Base-by-base conservation (phyloP, 768 basidiomycete species). In the Suillus occidentalis region DNA sequence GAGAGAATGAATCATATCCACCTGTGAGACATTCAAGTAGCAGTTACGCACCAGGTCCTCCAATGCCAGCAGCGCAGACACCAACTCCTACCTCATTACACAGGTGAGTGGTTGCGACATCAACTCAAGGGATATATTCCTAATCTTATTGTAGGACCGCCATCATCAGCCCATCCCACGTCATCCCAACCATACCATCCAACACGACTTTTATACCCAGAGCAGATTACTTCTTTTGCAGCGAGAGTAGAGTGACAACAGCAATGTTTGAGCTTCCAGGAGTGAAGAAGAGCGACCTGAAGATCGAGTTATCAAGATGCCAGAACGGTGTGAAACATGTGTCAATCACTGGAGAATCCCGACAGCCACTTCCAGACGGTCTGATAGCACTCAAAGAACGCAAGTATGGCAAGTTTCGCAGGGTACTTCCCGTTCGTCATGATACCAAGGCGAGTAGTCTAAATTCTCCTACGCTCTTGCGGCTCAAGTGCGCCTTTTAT, bases 201-300 rank as follows among this genome's bases (percentile, higher is more conserved):
- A 64, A 66, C 13, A 43, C 31, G 49, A 76, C 69, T n/a, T 81
- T 82, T 70, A 71, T 79, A 67, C 85, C 89, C 66, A 85, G 87
- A 69, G 79, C 85, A 37, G 90, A 91, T 75, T 76, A 87, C 60
- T 80, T 84, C 71, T 89, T 85, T 77, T 82, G 87, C 71, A 68
- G 72, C 43, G 78, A 80, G 40, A 83, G 81, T 60, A 80, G 81
- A 72, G 71, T 80, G 45, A 76, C 90, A 70, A 82, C 81, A 64
- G 87, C 85, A 60, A 80, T 86, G 77, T 83, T 90, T 71, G 89
- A 91, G 75, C 78, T 91, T 37, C 90, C 90, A 4, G 90, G 90
- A 50, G 79, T 90, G 72, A 83, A 82, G 71, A 84, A 80, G 66
- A 73, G 74, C 66, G 86, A 90, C 69, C 69, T 92, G 61, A 82